phyloP scores from a whole-genome alignment of 2,329 filamentous ascomycete genomes.

The Cyclaneusma minus region DNA sequence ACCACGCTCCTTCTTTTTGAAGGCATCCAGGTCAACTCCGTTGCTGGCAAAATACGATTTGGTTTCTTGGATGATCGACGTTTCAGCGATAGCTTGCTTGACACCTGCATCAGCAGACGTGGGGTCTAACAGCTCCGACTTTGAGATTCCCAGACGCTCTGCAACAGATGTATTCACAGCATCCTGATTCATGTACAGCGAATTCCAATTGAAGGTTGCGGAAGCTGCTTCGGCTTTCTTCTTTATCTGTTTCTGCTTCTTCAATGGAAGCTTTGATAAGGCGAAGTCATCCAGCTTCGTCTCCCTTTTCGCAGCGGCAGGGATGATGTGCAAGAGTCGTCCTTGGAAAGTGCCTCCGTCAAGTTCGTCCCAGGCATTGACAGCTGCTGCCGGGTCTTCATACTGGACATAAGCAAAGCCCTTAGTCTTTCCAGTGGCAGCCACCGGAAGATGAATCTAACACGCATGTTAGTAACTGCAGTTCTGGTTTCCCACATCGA shows the following conservation, averaged over 20 bases:
- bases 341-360: constrained; percentile 88
- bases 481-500: constrained; percentile 4
- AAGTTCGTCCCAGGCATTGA: constrained; percentile 61
- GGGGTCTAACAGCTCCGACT: constrained; percentile 86
- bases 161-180: constrained; percentile 85
- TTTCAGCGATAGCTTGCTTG: constrained; percentile 94
- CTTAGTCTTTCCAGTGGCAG: constrained; percentile 61
- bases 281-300: constrained; percentile 74
- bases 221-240: constrained; percentile 68
- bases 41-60: constrained; percentile 81
- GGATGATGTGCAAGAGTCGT: constrained; percentile 78
- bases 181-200: constrained; percentile 97
- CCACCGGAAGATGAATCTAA: constrained; percentile 76
- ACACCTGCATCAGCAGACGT: constrained; percentile 88
- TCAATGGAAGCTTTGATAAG: constrained; percentile 80
- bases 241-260: constrained; percentile 84
- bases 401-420: constrained; percentile 85
- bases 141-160: constrained; percentile 72
- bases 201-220: constrained; percentile 90
- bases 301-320: constrained; percentile 68
- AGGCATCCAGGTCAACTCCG: constrained; percentile 82
- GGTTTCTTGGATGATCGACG: constrained; percentile 88
- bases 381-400: constrained; percentile 52
- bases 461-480: constrained; percentile 6
- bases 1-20: constrained; percentile 71